Evolutionary conservation across 768 basidiomycete genomes (phyloP).

Genomic region (Lentinula lateritia): DNA sequence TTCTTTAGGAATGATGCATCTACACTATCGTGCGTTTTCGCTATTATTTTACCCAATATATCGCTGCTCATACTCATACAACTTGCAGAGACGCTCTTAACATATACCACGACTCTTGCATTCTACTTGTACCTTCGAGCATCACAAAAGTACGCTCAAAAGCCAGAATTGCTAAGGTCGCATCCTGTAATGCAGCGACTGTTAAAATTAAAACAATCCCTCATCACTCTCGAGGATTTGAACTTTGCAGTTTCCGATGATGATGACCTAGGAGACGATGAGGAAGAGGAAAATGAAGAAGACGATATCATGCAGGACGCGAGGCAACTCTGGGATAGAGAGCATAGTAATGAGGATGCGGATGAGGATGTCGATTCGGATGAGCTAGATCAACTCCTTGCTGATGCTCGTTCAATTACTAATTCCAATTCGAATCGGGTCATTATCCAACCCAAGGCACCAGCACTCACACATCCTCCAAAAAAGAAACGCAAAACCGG

Average conservation of each 20-base stretch:
- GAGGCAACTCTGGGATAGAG: conserved; percentile 38
- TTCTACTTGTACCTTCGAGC: conserved; percentile 90
- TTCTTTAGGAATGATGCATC: conserved; percentile 64
- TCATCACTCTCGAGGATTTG: conserved; percentile 80
- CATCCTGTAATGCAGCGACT: conserved; percentile 76
- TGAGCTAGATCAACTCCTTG: conserved; percentile 53
- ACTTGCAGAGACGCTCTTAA: conserved; percentile 76
- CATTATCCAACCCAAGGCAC: conserved; percentile 9
- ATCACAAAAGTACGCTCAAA: conserved; percentile 54
- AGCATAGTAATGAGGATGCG: conserved; percentile 14
- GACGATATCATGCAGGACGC: conserved; percentile 34
- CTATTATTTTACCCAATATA: not conserved
- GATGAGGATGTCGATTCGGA: conserved; percentile 27
- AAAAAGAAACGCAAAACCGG: conserved; percentile 60
- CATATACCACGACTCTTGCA: conserved; percentile 85
- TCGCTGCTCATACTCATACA: not conserved
- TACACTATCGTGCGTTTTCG: conserved; percentile 77
- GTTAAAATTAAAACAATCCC: conserved; percentile 75
- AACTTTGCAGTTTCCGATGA: conserved; percentile 57
- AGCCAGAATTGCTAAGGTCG: conserved; percentile 55
- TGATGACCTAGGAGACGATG: conserved; percentile 40
- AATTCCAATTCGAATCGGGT: not conserved
- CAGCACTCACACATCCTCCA: conserved; percentile 19
- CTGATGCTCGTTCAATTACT: conserved; percentile 32
- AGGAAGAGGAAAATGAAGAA: conserved; percentile 23